Conservation (phyloP, 1,284 basidiomycete species). For the Rhodotorula sp. region DNA sequence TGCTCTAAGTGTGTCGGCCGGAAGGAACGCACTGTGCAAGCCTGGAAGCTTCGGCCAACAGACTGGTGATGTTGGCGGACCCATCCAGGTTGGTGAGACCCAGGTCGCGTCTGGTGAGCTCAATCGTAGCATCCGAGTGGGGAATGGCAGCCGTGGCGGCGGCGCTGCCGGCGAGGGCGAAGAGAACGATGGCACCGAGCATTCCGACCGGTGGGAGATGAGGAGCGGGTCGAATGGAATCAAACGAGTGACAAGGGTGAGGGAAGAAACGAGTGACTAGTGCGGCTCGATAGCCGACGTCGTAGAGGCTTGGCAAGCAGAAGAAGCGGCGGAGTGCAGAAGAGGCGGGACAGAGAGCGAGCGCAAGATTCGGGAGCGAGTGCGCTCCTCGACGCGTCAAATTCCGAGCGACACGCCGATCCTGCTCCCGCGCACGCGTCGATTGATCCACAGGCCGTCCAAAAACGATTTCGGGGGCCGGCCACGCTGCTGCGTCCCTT, state of each 20-base stretch:
- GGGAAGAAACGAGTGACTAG: neutral
- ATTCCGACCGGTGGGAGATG: neutral
- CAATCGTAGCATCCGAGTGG: neutral
- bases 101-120: conserved; percentile 14
- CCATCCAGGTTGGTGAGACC: conserved; percentile 24
- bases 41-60: conserved; percentile 7
- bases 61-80: conserved; percentile 2
- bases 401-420: too few relatives aligned
- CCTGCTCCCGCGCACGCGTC: too few relatives aligned
- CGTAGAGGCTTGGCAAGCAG: too few relatives aligned
- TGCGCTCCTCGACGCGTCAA: too few relatives aligned
- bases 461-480: too few relatives aligned
- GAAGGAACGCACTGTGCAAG: conserved; percentile 6
- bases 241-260: conserved; percentile 19
- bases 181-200: conserved; percentile 1
- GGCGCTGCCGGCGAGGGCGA: neutral
- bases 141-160: neutral
- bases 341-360: too few relatives aligned
- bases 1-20: too few relatives aligned
- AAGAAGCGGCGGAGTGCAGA: too few relatives aligned
- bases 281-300: neutral
- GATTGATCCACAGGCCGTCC: too few relatives aligned
- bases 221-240: neutral
- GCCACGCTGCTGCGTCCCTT: too few relatives aligned
- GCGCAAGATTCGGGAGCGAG: too few relatives aligned